Conservation (phyloP, 2,329 filamentous ascomycete species). For the Zymoseptoria passerinii region DNA sequence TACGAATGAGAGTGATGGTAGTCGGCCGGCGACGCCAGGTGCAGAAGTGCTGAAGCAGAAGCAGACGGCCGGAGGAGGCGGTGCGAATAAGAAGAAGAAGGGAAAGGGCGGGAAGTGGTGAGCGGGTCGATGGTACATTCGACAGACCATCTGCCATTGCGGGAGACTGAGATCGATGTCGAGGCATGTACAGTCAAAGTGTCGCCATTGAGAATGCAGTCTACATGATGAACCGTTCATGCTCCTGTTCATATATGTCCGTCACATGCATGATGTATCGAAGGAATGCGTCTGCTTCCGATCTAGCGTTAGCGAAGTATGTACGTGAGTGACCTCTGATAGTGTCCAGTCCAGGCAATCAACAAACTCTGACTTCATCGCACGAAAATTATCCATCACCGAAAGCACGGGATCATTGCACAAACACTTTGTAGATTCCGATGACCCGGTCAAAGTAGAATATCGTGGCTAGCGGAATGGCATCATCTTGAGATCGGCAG, state of each 20-base stretch:
- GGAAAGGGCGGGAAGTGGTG: conserved; percentile 23
- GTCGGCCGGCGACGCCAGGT: conserved; percentile 26
- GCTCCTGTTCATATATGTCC: background rate
- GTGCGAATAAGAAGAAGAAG: conserved; percentile 36
- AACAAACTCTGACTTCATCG: background rate
- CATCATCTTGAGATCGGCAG: conserved; percentile 1
- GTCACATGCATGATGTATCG: background rate
- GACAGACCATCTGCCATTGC: background rate
- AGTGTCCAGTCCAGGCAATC: background rate
- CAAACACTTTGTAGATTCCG: background rate
- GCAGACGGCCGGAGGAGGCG: conserved; percentile 23
- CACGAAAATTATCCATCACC: background rate
- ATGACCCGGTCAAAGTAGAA: background rate
- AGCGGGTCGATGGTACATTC: background rate
- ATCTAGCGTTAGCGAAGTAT: background rate
- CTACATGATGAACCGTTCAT: background rate
- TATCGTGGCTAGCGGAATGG: background rate
- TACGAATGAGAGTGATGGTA: conserved; percentile 47
- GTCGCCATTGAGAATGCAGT: background rate
- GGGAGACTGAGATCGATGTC: background rate
- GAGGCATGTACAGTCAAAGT: background rate
- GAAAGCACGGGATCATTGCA: background rate
- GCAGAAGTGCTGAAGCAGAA: conserved; percentile 40
- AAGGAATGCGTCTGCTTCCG: background rate
- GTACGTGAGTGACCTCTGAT: background rate